Evolutionary conservation across 768 basidiomycete genomes (phyloP).

Genomic region (Hortiboletus flavorubellus): DNA sequence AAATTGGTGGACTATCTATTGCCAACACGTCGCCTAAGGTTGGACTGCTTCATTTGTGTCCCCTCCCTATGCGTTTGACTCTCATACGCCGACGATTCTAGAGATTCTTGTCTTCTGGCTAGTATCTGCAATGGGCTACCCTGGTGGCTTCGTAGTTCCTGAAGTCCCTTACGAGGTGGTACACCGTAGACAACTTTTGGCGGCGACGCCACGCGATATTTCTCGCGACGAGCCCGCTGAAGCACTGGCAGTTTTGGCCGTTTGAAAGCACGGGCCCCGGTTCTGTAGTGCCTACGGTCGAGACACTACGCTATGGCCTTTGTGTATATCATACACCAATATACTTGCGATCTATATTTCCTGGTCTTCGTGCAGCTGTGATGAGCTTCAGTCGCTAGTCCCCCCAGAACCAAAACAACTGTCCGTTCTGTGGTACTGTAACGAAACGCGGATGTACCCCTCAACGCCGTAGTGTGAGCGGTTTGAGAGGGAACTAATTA

Average conservation of each 20-base stretch:
- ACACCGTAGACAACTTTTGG: conserved; percentile 22
- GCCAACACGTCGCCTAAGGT: conserved; percentile 33
- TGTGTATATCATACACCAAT: no score
- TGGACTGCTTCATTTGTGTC: conserved; percentile 54
- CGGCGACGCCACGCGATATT: conserved; percentile 26
- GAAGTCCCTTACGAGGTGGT: conserved; percentile 20
- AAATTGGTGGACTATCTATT: background rate
- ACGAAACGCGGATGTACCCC: no score
- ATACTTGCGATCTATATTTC: background rate
- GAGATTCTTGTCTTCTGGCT: conserved; percentile 56
- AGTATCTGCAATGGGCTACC: conserved; percentile 46
- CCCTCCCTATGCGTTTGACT: conserved; percentile 40
- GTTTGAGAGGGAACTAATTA: no score
- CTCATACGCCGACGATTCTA: conserved; percentile 44
- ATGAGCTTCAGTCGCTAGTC: background rate
- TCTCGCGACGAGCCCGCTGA: conserved; percentile 20
- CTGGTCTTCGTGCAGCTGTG: background rate
- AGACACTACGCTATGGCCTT: background rate
- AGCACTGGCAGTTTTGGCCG: conserved; percentile 14
- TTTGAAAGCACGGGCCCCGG: background rate
- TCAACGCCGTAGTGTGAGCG: no score
- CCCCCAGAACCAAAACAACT: no score
- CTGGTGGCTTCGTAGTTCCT: conserved; percentile 30
- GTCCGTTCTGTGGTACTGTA: no score
- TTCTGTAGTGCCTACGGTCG: background rate